phyloP scores from a whole-genome alignment of 441 rosid species.

The Pelargonium fulgidum region DNA sequence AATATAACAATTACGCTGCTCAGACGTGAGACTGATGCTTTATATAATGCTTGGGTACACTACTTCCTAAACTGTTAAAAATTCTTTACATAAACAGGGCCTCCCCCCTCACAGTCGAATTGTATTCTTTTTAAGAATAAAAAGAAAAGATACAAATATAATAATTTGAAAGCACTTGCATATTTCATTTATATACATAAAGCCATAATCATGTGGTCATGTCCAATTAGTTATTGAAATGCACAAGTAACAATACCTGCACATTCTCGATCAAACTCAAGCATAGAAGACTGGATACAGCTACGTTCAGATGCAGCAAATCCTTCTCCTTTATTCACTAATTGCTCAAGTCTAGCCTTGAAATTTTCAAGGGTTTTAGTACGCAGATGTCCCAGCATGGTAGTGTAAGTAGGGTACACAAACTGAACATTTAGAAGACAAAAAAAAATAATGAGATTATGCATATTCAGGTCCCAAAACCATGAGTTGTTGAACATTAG shows the following conservation, averaged over 20 bases:
- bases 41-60: too few species aligned
- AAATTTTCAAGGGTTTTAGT: conserved; percentile 46
- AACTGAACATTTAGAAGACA: conserved; percentile 34
- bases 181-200: background rate
- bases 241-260: conserved; percentile 38
- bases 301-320: conserved; percentile 55
- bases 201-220: background rate
- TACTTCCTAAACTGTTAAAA: too few species aligned
- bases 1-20: background rate
- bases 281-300: conserved; percentile 41
- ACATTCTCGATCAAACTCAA: conserved; percentile 57
- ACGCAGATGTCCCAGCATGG: conserved; percentile 57
- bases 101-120: too few species aligned
- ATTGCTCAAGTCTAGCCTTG: conserved; percentile 44
- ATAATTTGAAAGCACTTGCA: background rate
- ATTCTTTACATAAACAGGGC: too few species aligned
- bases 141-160: too few species aligned
- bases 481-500: too few species aligned
- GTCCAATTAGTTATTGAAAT: background rate
- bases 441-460: background rate
- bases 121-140: too few species aligned
- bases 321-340: conserved; percentile 47
- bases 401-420: conserved; percentile 46
- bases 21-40: too few species aligned
- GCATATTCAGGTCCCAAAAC: background rate